Evolutionary conservation across 208 protist genomes (phyloP).

Genomic region (Acanthamoeba healyi): DNA sequence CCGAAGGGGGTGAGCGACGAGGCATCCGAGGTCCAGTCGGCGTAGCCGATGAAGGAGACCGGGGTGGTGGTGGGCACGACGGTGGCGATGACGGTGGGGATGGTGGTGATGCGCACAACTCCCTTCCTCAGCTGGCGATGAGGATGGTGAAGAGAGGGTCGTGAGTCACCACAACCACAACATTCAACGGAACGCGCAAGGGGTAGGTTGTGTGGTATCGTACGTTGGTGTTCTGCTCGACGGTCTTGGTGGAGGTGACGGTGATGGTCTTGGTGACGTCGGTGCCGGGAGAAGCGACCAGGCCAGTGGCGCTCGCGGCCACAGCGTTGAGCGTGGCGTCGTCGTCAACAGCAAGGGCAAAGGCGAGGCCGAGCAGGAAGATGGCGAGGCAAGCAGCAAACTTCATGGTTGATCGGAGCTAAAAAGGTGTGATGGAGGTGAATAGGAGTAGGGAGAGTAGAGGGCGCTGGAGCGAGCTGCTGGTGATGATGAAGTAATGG

Average conservation of each 20-base stretch:
- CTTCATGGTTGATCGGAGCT: neutral
- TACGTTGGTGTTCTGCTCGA: constrained; percentile 23
- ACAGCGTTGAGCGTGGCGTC: neutral
- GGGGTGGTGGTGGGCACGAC: constrained; percentile 49
- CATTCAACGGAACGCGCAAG: neutral
- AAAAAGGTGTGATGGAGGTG: neutral
- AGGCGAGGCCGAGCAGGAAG: constrained; percentile 27
- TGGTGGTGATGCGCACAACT: constrained; percentile 33
- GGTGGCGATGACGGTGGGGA: constrained; percentile 42
- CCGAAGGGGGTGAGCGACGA: constrained; percentile 31
- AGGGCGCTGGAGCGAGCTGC: neutral
- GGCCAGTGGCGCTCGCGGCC: neutral
- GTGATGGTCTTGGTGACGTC: constrained; percentile 44
- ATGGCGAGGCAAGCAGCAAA: neutral
- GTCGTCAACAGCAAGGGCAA: constrained; percentile 2
- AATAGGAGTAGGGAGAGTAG: neutral
- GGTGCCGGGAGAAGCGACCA: constrained; percentile 17
- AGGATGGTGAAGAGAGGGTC: too few relatives aligned
- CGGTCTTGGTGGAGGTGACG: constrained; percentile 6
- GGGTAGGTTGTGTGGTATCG: neutral
- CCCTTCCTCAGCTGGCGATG: neutral
- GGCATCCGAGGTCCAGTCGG: constrained; percentile 26
- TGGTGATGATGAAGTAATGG: neutral
- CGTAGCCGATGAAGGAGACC: constrained; percentile 50
- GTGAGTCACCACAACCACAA: neutral